Conservation (phyloP, 345 rosid genomes). For the Rubroshorea leprosula region DNA sequence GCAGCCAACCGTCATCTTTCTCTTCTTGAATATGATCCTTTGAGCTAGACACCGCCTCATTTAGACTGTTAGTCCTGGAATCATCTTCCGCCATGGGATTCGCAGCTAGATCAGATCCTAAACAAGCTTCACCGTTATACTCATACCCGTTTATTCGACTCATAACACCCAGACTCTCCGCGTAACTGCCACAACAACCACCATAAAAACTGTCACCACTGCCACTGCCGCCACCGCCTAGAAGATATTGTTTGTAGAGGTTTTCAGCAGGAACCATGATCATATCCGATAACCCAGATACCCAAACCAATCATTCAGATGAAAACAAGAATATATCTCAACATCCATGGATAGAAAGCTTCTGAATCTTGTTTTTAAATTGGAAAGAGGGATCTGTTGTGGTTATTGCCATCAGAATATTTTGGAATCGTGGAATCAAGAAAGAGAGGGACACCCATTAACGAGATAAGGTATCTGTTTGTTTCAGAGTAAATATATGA, state of each 20-base stretch:
- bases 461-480: constrained; percentile 36
- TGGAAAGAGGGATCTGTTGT: constrained; percentile 23
- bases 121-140: constrained; percentile 29
- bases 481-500: constrained; percentile 20
- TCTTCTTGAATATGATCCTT: constrained; percentile 42
- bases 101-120: constrained; percentile 48
- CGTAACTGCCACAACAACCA: constrained; percentile 26
- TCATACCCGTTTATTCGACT: constrained; percentile 46
- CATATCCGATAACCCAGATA: constrained; percentile 38
- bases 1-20: constrained; percentile 72
- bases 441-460: constrained; percentile 41
- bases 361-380: constrained; percentile 23
- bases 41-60: constrained; percentile 54
- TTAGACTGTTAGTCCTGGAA: constrained; percentile 58
- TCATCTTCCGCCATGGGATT: constrained; percentile 79
- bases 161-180: constrained; percentile 32
- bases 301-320: constrained; percentile 15
- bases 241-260: constrained; percentile 22
- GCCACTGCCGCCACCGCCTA: constrained; percentile 1
- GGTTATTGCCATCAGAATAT: constrained; percentile 32
- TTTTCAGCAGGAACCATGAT: constrained; percentile 66
- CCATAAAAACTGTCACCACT: constrained; percentile 28
- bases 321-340: constrained; percentile 8
- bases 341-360: constrained; percentile 36
- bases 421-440: constrained; percentile 26